A percentile compares a stretch with the other conserved stretches of the same genome.
These are phyloP conservation scores for Coemansia sp. DNA, from an alignment of 371 early-diverging fungal genomes.

Conservation along the genomic window DNA sequence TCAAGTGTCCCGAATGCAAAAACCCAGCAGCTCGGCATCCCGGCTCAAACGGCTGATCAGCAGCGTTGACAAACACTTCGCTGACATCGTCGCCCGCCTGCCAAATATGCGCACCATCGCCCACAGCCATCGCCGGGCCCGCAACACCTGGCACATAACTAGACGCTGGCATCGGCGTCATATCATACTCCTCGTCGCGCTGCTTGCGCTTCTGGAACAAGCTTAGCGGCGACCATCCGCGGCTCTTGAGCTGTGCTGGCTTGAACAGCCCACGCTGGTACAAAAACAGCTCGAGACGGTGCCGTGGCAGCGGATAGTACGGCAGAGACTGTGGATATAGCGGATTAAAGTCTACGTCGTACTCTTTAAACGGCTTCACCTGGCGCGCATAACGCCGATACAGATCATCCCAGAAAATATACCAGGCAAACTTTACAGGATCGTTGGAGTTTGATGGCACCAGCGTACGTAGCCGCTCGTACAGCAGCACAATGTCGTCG, in stretches of 20 bases:
- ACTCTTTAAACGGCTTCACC: conserved; percentile 47
- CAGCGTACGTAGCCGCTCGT: conserved; percentile 56
- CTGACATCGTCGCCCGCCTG: conserved; percentile 33
- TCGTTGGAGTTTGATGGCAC: conserved; percentile 46
- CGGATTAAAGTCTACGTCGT: conserved; percentile 58
- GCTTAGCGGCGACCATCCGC: background rate
- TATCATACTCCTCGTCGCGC: conserved; percentile 2
- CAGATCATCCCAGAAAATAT: conserved; percentile 64
- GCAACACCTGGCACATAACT: conserved; percentile 14
- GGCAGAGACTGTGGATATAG: conserved; percentile 58
- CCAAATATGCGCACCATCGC: conserved; percentile 17
- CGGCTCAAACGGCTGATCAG: conserved; percentile 7
- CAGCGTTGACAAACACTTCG: background rate
- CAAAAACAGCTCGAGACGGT: conserved; percentile 56
- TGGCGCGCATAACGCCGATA: conserved; percentile 57
- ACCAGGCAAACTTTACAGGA: conserved; percentile 56
- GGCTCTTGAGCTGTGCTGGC: conserved; percentile 4
- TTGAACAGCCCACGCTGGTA: conserved; percentile 56
- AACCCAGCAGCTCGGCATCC: conserved; percentile 38
- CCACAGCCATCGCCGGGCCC: background rate
- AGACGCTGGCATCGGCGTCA: conserved; percentile 26
- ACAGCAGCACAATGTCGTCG: conserved; percentile 54
- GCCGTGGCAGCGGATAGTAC: conserved; percentile 58
- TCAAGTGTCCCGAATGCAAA: conserved; percentile 56
- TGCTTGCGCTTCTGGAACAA: conserved; percentile 3